Evolutionary conservation across 2,329 filamentous ascomycete genomes (phyloP), one percentile per base, ranked within the genome.

Genomic region (Pseudocercospora macadamiae): DNA sequence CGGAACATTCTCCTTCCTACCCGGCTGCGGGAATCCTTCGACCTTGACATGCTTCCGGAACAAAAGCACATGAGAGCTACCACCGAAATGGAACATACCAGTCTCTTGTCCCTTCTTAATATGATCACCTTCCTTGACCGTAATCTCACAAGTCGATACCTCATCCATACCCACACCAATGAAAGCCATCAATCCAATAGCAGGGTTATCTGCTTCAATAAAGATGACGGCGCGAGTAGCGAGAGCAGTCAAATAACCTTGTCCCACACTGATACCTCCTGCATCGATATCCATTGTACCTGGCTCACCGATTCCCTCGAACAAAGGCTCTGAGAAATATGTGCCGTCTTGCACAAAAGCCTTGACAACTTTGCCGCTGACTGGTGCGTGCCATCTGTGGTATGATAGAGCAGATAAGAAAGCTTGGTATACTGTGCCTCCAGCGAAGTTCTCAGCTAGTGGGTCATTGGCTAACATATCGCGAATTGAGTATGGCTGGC

Each of bases 11-110:
- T 72, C 64, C 55, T 68, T 54, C 9, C 68, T 57, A 3, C 71
- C 70, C 2, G 70, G 66, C 61, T 71, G 54, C 6, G 69, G 71
- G 61, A 73, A 72, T 26, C 68, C 70, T 19, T 75, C 71, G 21
- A 79, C 57, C 28, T 78, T 75, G 28, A 87, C 82, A 0, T 77
- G 81, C 62, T 82, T 79, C 23, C 83, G 74, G 75, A 91, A 91
- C 2, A 92, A 68, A 65, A 91, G 69, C 66, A 86, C 89, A 69
- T 90, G 85, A 1, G 85, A 86, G 5, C 83, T 87, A 0, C 89
- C 89, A n/a, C 89, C 89, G 70, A 88, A 91, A 69, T 92, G 89
- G 74, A 92, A 92, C 88, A 90, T 91, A 39, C 89, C 89, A 36
- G 86, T 78, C 75, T 91, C 77, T 3, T 91, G 83, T 1, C 89